Conservation (phyloP, 2,329 filamentous ascomycete species). For the Cladosporium colombiae region DNA sequence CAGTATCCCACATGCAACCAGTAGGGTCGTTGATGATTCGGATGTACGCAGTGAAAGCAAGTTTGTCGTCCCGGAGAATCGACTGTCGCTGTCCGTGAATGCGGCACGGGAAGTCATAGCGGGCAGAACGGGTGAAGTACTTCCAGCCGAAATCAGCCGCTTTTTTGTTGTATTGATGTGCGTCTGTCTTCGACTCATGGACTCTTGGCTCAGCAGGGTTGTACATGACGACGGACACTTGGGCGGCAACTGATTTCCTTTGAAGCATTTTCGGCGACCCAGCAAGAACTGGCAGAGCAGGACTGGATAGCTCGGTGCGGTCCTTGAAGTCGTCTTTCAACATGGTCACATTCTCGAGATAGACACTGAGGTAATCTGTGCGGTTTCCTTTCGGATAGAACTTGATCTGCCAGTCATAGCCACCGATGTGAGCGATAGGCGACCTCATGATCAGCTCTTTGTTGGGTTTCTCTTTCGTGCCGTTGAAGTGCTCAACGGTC, state of each 20-base stretch:
- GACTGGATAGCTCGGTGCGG: slow-evolving; percentile 30
- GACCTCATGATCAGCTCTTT: slow-evolving; percentile 61
- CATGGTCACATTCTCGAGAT: slow-evolving; percentile 61
- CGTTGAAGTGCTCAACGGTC: slow-evolving; percentile 60
- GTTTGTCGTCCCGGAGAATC: slow-evolving; percentile 60
- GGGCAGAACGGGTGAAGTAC: slow-evolving; percentile 58
- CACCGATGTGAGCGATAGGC: slow-evolving; percentile 56
- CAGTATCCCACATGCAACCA: slow-evolving; percentile 57
- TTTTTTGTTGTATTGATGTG: slow-evolving; percentile 60
- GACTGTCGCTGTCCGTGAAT: slow-evolving; percentile 59
- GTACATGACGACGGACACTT: slow-evolving; percentile 63
- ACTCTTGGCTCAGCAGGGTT: slow-evolving; percentile 64
- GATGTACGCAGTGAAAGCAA: slow-evolving; percentile 63
- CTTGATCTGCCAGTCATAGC: slow-evolving; percentile 66
- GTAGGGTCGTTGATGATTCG: slow-evolving; percentile 62
- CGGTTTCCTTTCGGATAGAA: slow-evolving; percentile 64
- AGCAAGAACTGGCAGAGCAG: slow-evolving; percentile 34
- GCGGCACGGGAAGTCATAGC: slow-evolving; percentile 60
- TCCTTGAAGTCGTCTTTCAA: slow-evolving; percentile 27
- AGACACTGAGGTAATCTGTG: slow-evolving; percentile 59
- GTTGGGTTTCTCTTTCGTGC: slow-evolving; percentile 62
- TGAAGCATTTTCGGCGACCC: slow-evolving; percentile 36
- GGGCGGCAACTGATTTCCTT: slow-evolving; percentile 54
- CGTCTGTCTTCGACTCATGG: slow-evolving; percentile 56
- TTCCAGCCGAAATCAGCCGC: slow-evolving; percentile 66